Conservation (phyloP, 192 early-diverging fungal species). For the Entrophospora sp. region DNA sequence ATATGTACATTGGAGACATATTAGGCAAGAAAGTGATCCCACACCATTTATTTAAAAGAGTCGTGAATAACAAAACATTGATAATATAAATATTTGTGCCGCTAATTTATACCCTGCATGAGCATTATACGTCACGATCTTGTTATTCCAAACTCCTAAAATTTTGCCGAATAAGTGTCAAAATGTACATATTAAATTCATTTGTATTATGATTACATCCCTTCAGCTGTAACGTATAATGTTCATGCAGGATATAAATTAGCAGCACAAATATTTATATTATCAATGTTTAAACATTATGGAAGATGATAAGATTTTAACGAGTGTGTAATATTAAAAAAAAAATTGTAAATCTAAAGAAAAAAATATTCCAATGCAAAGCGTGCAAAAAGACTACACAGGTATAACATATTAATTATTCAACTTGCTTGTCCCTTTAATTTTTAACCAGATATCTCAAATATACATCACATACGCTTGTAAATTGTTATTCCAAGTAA, state of each 20-base stretch:
- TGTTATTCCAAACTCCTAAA: too few species aligned
- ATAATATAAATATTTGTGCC: too few species aligned
- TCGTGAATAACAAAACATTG: constrained; percentile 88
- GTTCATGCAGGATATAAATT: constrained; percentile 95
- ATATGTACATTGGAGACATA: too few species aligned
- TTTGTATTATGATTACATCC: too few species aligned
- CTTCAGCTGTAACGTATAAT: constrained; percentile 99
- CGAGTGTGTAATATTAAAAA: constrained; percentile 28
- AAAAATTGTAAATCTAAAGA: constrained; percentile 77
- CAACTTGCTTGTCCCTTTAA: neutral
- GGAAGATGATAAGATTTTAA: constrained; percentile 99
- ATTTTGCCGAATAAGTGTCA: too few species aligned
- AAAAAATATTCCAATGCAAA: constrained; percentile 90
- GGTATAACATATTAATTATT: neutral
- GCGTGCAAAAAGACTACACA: constrained; percentile 92
- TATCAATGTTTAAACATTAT: constrained; percentile 99
- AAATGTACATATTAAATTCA: too few species aligned
- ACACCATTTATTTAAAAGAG: constrained; percentile 87
- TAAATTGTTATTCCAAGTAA: constrained; percentile 96
- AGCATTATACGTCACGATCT: too few species aligned
- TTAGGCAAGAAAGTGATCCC: constrained; percentile 93
- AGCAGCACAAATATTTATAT: constrained; percentile 91
- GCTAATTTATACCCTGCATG: too few species aligned
- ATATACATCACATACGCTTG: constrained; percentile 96
- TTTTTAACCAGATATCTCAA: constrained; percentile 61